Base-by-base conservation (phyloP, 768 basidiomycete genomes). In the Amanita subjunquillea region DNA sequence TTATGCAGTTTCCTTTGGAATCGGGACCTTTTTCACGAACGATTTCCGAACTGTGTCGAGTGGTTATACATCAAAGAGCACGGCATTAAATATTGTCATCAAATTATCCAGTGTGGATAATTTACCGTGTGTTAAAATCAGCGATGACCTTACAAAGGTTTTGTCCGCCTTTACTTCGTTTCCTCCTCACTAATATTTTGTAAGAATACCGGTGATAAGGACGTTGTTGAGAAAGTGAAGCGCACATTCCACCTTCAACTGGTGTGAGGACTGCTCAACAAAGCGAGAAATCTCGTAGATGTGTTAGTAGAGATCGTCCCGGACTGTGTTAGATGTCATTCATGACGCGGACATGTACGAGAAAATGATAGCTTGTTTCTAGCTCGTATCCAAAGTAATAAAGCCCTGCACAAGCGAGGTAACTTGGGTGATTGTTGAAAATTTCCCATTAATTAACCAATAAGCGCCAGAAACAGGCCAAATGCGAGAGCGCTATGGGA, bases 41-140 rank as follows among this genome's bases (percentile, higher is more conserved):
- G 93, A 96, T 66, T 96, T 94, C 69, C 68, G 27, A 65, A 76
- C 59, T 62, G 59, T 64, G 39, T 70, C 71, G 30, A 71, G 67
- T 55, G 62, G 65, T n/a, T 56, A 64, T 32, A 58, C 50, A 13
- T 77, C 79, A 61, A 80, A 79, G 67, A 91, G 87, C 69, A 87
- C 81, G 61, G 79, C 91, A 20, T 65, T 96, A 56, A 96, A 95
- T 62, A 97, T 98, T 63, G 95, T 99, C 46, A 93, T 97, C 69
- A 97, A 97, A 62, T 73, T 99, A 7, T 77, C 80, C 37, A 76
- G 79, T 42, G 83, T 96, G 10, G 73, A 89, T 60, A 78, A 76
- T 8, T 73, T 73, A 53, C 80, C 83, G 1, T 95, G 92, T 58
- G 80, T 98, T 58, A 98, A 99, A 69, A 81, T 99, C 59, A 93